Base-by-base conservation (phyloP, 164 flowering plant species). In the Brasenia schreberi region DNA sequence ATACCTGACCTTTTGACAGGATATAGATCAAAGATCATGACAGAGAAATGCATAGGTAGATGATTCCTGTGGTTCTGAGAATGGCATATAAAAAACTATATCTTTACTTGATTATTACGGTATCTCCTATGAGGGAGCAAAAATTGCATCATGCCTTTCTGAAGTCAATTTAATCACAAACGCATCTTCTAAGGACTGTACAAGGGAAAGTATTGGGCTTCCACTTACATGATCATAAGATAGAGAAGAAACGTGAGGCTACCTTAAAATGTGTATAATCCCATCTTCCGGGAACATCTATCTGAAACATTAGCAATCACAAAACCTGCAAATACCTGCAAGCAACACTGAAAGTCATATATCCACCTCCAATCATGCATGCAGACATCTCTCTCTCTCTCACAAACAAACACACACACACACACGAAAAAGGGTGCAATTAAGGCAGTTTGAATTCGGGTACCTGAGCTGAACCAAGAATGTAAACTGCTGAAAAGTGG, bases 281-380 rank as follows among this genome's bases (percentile, higher is more conserved):
- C 93, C 75, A 89, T 53, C 76, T 76, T 82, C 60, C 76, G 77
- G 0, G 94, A 76, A 70, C 81, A 71, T 85, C 87, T 75, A 64
- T 88, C 83, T 17, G 98, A 83, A 62, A 88, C 80, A 74, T 84
- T 92, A 27, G 91, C 98, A 62, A 92, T 88, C 53, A 90, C 84
- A 78, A 92, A 92, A 19, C 98, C 98, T 23, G 77, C 87, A 77
- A 92, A 92, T 6, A 92, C 98, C 96, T 92, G 87, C 83, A 80
- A 65, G 42, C 58, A 14, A 17, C 16, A 56, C 43, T 11, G 19
- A 33, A 52, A 4, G 42, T 39, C 4, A 5, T 45, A 45, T 42
- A 12, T 39, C 45, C 27, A 65, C 43, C 10, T 56, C 61, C n/a
- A 67, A 44, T 7, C 19, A 61, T 3, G 18, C 63, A 18, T 23